phyloP scores from a whole-genome alignment of 495 filamentous ascomycete genomes.

The Podospora fimiseda region DNA sequence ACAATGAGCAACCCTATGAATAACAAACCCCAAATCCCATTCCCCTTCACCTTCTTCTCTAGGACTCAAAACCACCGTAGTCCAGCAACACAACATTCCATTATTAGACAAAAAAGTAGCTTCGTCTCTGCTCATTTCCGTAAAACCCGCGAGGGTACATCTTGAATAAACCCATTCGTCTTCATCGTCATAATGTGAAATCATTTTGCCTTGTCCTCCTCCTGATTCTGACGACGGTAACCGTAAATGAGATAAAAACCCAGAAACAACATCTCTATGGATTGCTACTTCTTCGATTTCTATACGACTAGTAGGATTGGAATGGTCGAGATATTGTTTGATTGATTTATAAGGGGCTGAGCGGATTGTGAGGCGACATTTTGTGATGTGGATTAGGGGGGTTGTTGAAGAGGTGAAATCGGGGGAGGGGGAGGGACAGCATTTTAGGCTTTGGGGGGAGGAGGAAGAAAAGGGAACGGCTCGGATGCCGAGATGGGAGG shows the following conservation, averaged over 20 bases:
- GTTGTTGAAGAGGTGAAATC: not conserved
- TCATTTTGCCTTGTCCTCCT: not conserved
- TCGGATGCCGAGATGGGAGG: not conserved
- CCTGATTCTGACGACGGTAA: not conserved
- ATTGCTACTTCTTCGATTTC: slow-evolving; percentile 1
- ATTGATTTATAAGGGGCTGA: not conserved
- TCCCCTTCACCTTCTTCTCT: not conserved
- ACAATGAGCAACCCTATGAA: slow-evolving; percentile 9
- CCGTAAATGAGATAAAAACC: not conserved
- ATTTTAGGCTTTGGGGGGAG: too few species aligned
- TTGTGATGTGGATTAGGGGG: slow-evolving; percentile 22
- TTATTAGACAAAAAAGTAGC: slow-evolving; percentile 15
- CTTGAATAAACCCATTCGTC: slow-evolving; percentile 27
- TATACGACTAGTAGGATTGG: not conserved
- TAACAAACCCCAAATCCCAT: slow-evolving; percentile 13
- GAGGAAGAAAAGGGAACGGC: not conserved
- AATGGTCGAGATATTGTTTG: not conserved
- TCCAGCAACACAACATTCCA: slow-evolving; percentile 26
- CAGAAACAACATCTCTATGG: slow-evolving; percentile 1
- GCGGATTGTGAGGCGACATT: slow-evolving; percentile 17
- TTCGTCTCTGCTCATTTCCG: slow-evolving; percentile 18
- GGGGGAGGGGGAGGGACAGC: too few species aligned
- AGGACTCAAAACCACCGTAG: slow-evolving; percentile 16
- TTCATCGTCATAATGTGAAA: slow-evolving; percentile 23
- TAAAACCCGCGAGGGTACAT: slow-evolving; percentile 24